phyloP scores from a whole-genome alignment of 306 rosid genomes.

The Cucurbita argyrosperma region DNA sequence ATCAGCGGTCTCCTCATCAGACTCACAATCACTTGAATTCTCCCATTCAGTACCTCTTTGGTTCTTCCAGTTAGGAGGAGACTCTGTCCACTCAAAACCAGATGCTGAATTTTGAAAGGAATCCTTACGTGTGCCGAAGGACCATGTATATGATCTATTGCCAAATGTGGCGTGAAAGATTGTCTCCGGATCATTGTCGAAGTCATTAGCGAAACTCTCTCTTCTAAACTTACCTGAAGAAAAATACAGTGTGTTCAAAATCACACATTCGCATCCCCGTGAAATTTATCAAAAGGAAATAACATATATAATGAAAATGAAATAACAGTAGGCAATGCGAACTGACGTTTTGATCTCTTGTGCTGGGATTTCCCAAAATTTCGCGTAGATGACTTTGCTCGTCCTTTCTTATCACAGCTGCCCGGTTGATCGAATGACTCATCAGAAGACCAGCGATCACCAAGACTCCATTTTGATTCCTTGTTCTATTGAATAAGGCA shows the following conservation, averaged over 20 bases:
- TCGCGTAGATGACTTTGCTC: slow-evolving; percentile 23
- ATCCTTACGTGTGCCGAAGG: slow-evolving; percentile 23
- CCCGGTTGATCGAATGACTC: slow-evolving; percentile 19
- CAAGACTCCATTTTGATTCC: slow-evolving; percentile 22
- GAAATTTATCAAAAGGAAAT: background rate
- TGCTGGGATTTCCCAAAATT: slow-evolving; percentile 26
- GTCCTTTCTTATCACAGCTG: slow-evolving; percentile 24
- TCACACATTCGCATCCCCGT: too few species aligned
- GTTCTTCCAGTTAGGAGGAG: slow-evolving; percentile 30
- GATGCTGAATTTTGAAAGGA: slow-evolving; percentile 23
- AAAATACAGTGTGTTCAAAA: background rate
- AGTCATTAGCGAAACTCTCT: slow-evolving; percentile 26
- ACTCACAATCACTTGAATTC: slow-evolving; percentile 38
- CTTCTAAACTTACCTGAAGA: slow-evolving; percentile 23
- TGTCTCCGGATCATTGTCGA: slow-evolving; percentile 31
- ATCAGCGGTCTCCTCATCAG: slow-evolving; percentile 24
- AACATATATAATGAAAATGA: background rate
- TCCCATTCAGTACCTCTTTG: slow-evolving; percentile 27
- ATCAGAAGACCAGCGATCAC: slow-evolving; percentile 5
- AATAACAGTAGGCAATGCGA: background rate
- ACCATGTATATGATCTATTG: slow-evolving; percentile 45
- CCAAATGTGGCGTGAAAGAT: slow-evolving; percentile 44
- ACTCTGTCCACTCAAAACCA: slow-evolving; percentile 55
- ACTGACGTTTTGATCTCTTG: slow-evolving; percentile 48
- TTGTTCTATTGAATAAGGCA: slow-evolving; percentile 21